These are phyloP conservation scores for Camellia lanceoleosa DNA, from an alignment of 148 eudicot genomes.

Conservation along the genomic window DNA sequence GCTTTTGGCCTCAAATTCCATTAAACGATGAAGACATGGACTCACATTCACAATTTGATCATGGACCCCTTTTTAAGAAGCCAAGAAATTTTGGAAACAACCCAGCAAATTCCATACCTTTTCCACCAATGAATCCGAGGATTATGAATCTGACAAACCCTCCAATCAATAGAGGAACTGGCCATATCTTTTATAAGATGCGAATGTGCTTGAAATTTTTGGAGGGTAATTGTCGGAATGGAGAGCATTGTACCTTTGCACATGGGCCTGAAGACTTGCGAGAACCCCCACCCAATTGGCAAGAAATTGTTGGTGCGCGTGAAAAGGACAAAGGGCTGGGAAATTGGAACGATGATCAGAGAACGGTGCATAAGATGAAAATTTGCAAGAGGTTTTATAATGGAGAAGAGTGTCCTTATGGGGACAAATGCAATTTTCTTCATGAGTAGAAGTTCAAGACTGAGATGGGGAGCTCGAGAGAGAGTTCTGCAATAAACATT, in stretches of 20 bases:
- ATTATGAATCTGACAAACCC: constrained; percentile 30
- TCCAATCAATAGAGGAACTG: constrained; percentile 46
- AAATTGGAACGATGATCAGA: constrained; percentile 74
- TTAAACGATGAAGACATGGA: constrained; percentile 30
- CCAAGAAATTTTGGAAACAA: constrained; percentile 37
- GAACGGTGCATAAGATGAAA: constrained; percentile 61
- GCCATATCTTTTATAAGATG: constrained; percentile 77
- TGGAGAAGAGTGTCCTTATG: constrained; percentile 97
- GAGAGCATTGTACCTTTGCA: constrained; percentile 80
- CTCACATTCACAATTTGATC: constrained; percentile 37
- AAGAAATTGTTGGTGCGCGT: constrained; percentile 52
- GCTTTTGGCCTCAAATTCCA: constrained; percentile 42
- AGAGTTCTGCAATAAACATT: constrained; percentile 61
- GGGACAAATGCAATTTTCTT: constrained; percentile 77
- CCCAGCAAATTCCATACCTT: constrained; percentile 21
- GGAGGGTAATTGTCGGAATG: constrained; percentile 68
- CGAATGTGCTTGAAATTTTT: constrained; percentile 68
- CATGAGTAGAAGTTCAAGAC: constrained; percentile 50
- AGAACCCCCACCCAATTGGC: constrained; percentile 94
- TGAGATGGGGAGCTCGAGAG: constrained; percentile 44
- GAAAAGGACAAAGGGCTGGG: constrained; percentile 48
- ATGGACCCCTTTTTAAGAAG: constrained; percentile 48
- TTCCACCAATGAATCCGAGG: constrained; percentile 29
- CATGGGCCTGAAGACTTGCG: constrained; percentile 79
- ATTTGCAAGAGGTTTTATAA: constrained; percentile 82